Evolutionary conservation across 2,329 filamentous ascomycete genomes (phyloP).

Genomic region (Sporothrix pallida): DNA sequence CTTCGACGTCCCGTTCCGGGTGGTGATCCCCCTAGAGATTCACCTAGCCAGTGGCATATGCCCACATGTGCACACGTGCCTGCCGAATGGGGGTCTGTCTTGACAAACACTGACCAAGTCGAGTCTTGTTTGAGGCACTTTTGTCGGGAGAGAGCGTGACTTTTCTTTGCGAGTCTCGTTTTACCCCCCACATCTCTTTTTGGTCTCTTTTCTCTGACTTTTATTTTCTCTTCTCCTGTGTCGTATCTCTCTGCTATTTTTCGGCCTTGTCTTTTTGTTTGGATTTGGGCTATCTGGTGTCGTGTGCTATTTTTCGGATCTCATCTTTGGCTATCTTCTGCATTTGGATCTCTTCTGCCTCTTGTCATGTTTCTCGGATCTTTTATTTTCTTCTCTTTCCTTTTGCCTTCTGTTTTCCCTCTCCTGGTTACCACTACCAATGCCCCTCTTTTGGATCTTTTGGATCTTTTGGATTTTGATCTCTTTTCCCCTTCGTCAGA

Average conservation of each 20-base stretch:
- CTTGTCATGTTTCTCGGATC: neutral
- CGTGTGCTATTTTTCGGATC: constrained; percentile 14
- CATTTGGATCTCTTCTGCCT: neutral
- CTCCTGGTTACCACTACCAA: constrained; percentile 35
- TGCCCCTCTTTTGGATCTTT: constrained; percentile 38
- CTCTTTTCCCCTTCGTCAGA: constrained; percentile 37
- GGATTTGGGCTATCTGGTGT: neutral
- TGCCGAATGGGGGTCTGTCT: neutral
- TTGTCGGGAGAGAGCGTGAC: no score
- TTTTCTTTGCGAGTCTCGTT: neutral
- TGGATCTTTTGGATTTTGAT: constrained; percentile 37
- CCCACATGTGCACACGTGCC: neutral
- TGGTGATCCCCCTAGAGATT: constrained; percentile 42
- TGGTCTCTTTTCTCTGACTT: neutral
- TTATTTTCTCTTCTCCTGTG: constrained; percentile 24
- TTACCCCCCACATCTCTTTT: no score
- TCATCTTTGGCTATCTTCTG: neutral
- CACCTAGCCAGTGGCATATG: neutral
- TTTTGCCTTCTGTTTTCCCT: neutral
- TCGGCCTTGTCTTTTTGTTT: neutral
- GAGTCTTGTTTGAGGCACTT: neutral
- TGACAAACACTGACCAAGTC: neutral
- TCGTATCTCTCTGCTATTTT: neutral
- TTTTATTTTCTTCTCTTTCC: constrained; percentile 37
- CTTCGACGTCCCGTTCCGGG: constrained; percentile 47